These are phyloP conservation scores for Acanthamoeba triangularis DNA, from an alignment of 208 protist species.

Conservation along the genomic window DNA sequence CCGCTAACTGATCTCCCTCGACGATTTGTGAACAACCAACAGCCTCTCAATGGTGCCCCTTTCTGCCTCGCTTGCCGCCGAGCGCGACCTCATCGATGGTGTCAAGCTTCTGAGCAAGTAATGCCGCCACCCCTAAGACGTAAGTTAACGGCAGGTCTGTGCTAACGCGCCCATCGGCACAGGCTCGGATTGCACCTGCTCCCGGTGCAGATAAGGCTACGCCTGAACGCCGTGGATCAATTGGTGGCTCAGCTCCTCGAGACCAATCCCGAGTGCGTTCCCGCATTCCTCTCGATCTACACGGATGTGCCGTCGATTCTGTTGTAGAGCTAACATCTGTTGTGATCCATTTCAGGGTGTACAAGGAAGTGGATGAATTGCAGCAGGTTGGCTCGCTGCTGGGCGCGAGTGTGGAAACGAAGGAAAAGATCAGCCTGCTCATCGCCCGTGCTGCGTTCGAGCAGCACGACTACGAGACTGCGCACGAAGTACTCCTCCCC, in stretches of 20 bases:
- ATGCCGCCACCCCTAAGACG: background rate
- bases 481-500: background rate
- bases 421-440: slow-evolving; percentile 2
- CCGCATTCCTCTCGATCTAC: too few species aligned
- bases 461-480: slow-evolving; percentile 21
- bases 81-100: slow-evolving; percentile 56
- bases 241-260: slow-evolving; percentile 51
- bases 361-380: slow-evolving; percentile 32
- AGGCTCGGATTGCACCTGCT: slow-evolving; percentile 15
- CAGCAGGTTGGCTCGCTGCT: background rate
- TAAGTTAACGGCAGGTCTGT: background rate
- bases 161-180: background rate
- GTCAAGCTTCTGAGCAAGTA: slow-evolving; percentile 22
- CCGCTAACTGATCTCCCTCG: background rate
- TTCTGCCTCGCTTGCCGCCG: background rate
- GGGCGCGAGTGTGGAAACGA: slow-evolving; percentile 23
- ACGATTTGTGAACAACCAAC: too few species aligned
- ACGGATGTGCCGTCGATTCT: background rate
- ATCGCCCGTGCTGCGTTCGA: slow-evolving; percentile 41
- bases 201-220: slow-evolving; percentile 40
- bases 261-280: background rate
- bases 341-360: background rate
- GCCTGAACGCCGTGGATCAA: slow-evolving; percentile 29
- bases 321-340: background rate
- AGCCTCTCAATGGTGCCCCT: slow-evolving; percentile 64